These are phyloP conservation scores for Acanthamoeba sp. DNA, from an alignment of 208 protist species.

Conservation along the genomic window DNA sequence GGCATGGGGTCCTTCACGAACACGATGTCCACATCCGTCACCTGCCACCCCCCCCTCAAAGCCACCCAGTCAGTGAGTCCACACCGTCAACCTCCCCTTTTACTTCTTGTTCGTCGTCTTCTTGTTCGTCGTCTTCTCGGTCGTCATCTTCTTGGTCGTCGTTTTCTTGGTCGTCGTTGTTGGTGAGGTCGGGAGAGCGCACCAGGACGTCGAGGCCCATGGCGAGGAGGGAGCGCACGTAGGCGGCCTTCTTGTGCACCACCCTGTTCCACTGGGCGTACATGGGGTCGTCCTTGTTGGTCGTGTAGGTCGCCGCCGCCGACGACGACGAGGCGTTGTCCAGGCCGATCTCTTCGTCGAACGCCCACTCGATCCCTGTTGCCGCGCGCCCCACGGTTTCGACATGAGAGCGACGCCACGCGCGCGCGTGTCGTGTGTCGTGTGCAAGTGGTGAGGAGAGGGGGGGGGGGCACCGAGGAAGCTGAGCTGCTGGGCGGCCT, in stretches of 20 bases:
- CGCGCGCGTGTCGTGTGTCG: too few species aligned
- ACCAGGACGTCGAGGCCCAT: slow-evolving; percentile 52
- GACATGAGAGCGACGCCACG: too few species aligned
- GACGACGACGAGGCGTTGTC: background rate
- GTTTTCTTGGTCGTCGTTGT: too few species aligned
- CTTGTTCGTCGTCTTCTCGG: too few species aligned
- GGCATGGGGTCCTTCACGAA: slow-evolving; percentile 20
- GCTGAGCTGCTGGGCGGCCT: slow-evolving; percentile 49
- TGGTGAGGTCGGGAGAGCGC: too few species aligned
- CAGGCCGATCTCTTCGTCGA: slow-evolving; percentile 1
- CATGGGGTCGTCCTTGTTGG: slow-evolving; percentile 13
- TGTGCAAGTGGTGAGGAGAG: too few species aligned
- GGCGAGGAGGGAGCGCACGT: background rate
- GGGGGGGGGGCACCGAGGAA: background rate
- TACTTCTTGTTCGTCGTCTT: too few species aligned
- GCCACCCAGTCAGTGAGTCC: background rate
- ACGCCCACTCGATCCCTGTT: slow-evolving; percentile 39
- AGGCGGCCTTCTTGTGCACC: slow-evolving; percentile 42
- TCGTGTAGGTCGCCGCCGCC: background rate
- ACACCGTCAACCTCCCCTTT: too few species aligned
- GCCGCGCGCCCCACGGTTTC: too few species aligned
- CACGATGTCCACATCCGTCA: slow-evolving; percentile 46
- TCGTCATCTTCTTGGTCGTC: too few species aligned
- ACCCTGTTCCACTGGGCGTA: background rate
- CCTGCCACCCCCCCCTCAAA: background rate